phyloP scores from a whole-genome alignment of 768 basidiomycete genomes.

The Butyriboletus loyo region DNA sequence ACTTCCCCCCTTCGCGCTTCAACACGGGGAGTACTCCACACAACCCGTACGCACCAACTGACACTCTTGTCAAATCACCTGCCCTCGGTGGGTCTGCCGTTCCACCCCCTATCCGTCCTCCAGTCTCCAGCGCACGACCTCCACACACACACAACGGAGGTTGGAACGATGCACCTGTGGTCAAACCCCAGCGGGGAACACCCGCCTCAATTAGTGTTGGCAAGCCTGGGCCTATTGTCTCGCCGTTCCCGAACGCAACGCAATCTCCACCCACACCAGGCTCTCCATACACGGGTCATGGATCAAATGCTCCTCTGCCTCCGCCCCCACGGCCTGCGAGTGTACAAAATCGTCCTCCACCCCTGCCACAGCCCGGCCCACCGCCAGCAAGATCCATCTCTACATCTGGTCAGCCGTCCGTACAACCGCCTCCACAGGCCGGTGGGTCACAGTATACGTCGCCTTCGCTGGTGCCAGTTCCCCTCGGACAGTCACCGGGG shows the following conservation, averaged over 20 bases:
- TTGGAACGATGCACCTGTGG: constrained; percentile 85
- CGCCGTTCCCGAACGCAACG: constrained; percentile 83
- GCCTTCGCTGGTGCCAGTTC: constrained; percentile 25
- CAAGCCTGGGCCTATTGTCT: constrained; percentile 73
- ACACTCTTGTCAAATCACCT: constrained; percentile 40
- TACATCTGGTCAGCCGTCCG: constrained; percentile 34
- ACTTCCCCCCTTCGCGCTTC: constrained; percentile 6
- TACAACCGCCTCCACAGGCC: constrained; percentile 39
- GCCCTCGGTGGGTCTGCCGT: constrained; percentile 36
- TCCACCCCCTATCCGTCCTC: constrained; percentile 43
- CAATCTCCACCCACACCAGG: constrained; percentile 44
- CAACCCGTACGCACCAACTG: constrained; percentile 11
- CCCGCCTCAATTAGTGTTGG: constrained; percentile 45
- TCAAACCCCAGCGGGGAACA: constrained; percentile 44
- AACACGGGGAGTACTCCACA: not conserved
- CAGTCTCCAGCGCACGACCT: constrained; percentile 47
- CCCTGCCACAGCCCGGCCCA: constrained; percentile 39
- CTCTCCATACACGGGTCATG: constrained; percentile 44
- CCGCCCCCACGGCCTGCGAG: constrained; percentile 54
- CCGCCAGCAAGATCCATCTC: constrained; percentile 29
- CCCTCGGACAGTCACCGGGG: constrained; percentile 31
- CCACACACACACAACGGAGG: constrained; percentile 71
- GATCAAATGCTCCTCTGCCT: constrained; percentile 31
- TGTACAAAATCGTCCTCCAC: constrained; percentile 43
- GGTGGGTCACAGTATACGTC: constrained; percentile 31